A percentile compares a stretch with the other conserved stretches of the same genome.
Evolutionary conservation across 768 basidiomycete species (phyloP).

Genomic region (Tricholoma terreum): DNA sequence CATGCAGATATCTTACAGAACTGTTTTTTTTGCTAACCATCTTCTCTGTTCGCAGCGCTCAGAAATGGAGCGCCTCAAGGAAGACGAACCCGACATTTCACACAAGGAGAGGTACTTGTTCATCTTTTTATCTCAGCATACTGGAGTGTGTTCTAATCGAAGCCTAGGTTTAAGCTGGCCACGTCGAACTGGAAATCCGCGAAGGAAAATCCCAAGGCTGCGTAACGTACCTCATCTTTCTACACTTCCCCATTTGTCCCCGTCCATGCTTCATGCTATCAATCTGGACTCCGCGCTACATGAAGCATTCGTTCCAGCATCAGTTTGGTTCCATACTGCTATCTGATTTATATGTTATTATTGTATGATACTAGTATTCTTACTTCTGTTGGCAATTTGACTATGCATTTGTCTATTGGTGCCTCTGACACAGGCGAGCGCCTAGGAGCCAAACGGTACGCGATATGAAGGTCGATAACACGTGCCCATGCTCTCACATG

Average conservation of each 20-base stretch:
- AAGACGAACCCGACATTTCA: constrained; percentile 64
- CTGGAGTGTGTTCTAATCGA: constrained; percentile 1
- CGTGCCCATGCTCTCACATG: no score
- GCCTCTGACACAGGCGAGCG: no score
- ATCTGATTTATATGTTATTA: constrained; percentile 20
- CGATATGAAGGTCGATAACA: no score
- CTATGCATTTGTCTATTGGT: neutral
- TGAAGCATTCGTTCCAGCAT: constrained; percentile 1
- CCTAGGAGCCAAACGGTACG: no score
- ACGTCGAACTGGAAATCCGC: constrained; percentile 77
- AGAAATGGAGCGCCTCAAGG: constrained; percentile 78
- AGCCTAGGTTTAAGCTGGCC: constrained; percentile 63
- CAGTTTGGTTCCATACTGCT: constrained; percentile 16
- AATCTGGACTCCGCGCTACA: neutral
- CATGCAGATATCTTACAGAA: neutral
- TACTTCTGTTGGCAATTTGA: constrained; percentile 1
- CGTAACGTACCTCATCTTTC: constrained; percentile 15
- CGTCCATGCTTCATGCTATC: neutral
- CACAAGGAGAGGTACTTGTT: constrained; percentile 68
- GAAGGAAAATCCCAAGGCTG: constrained; percentile 56
- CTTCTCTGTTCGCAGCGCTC: constrained; percentile 47
- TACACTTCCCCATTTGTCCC: neutral
- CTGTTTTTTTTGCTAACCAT: neutral
- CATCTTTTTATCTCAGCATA: neutral
- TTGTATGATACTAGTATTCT: constrained; percentile 10